These are phyloP conservation scores for Peronosclerospora sorghi DNA, from an alignment of 352 stramenopile species.

Conservation along the genomic window DNA sequence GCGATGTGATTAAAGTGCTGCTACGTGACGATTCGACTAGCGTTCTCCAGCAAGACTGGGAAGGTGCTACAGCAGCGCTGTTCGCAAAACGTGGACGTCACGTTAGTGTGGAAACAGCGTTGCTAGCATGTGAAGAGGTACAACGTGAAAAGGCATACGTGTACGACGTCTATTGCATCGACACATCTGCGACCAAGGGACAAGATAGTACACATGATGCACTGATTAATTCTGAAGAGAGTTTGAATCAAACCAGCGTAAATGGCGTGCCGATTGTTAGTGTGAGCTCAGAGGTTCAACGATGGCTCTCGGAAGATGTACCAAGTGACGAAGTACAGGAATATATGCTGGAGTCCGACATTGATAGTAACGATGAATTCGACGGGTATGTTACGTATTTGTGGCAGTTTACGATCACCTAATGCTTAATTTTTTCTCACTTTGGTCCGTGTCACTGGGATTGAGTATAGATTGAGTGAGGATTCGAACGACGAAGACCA, in stretches of 20 bases:
- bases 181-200: constrained; percentile 37
- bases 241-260: constrained; percentile 11
- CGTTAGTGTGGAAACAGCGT: constrained; percentile 40
- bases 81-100: constrained; percentile 55
- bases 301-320: constrained; percentile 59
- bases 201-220: constrained; percentile 8
- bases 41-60: constrained; percentile 56
- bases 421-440: too few species aligned
- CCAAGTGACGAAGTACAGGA: constrained; percentile 49
- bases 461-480: constrained; percentile 45
- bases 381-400: constrained; percentile 42
- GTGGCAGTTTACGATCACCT: too few species aligned
- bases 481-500: constrained; percentile 82
- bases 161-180: constrained; percentile 81
- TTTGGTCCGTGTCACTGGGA: constrained; percentile 6
- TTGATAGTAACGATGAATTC: constrained; percentile 56
- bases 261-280: constrained; percentile 38
- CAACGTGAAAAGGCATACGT: constrained; percentile 76
- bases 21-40: constrained; percentile 33
- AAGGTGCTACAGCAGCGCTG: constrained; percentile 33
- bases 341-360: constrained; percentile 71
- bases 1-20: constrained; percentile 68
- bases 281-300: constrained; percentile 69
- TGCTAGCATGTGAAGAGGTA: constrained; percentile 62
- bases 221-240: constrained; percentile 5